phyloP scores from a whole-genome alignment of 2,329 filamentous ascomycete species.

The Fusarium abutilonis region DNA sequence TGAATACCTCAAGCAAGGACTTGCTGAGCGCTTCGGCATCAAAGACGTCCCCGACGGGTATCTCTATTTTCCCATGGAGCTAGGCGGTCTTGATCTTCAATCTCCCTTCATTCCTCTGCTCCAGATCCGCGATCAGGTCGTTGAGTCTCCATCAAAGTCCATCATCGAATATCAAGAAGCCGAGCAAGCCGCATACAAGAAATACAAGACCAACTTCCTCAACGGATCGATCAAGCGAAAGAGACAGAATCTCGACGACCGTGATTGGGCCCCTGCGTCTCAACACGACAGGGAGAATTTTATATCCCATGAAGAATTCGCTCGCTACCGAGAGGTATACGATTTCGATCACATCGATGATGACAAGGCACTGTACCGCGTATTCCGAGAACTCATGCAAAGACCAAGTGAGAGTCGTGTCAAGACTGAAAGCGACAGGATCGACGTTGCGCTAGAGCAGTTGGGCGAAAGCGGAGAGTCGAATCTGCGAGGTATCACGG shows the following conservation, averaged over 20 bases:
- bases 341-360: constrained; percentile 43
- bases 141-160: constrained; percentile 44
- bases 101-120: constrained; percentile 57
- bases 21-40: constrained; percentile 62
- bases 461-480: constrained; percentile 19
- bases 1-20: constrained; percentile 63
- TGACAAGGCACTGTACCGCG: constrained; percentile 41
- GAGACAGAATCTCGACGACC: constrained; percentile 23
- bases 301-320: constrained; percentile 58
- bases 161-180: constrained; percentile 49
- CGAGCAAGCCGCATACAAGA: constrained; percentile 51
- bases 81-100: constrained; percentile 59
- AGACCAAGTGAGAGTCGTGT: constrained; percentile 46
- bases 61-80: constrained; percentile 57
- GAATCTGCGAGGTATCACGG: constrained; percentile 38
- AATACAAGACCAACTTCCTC: constrained; percentile 51
- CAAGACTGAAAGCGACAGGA: constrained; percentile 40
- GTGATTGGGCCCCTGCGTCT: constrained; percentile 46
- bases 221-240: constrained; percentile 17
- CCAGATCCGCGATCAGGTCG: constrained; percentile 51
- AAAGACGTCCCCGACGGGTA: constrained; percentile 57
- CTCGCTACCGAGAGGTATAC: constrained; percentile 54
- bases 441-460: constrained; percentile 38
- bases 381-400: constrained; percentile 52
- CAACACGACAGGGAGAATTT: constrained; percentile 52